These are phyloP conservation scores for Arachnomyces sp. DNA, from an alignment of 2,329 filamentous ascomycete species.

Conservation along the genomic window DNA sequence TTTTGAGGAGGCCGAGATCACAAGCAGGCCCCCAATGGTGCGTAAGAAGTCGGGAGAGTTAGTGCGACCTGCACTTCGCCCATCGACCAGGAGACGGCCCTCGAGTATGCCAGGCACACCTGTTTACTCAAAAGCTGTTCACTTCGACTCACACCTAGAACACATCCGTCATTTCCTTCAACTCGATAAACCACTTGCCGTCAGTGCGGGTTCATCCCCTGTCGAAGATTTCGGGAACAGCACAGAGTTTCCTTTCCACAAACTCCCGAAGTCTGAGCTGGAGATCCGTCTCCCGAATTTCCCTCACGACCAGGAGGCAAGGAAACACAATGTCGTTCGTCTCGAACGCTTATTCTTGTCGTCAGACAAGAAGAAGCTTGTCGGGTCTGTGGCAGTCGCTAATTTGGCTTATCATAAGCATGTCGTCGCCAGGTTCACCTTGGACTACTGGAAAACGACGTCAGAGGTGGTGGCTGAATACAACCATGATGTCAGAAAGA, in stretches of 20 bases:
- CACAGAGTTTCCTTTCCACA: conserved; percentile 77
- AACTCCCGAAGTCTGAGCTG: conserved; percentile 65
- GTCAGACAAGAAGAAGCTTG: conserved; percentile 72
- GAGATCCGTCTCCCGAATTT: conserved; percentile 82
- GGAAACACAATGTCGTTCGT: conserved; percentile 51
- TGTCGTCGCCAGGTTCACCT: conserved; percentile 86
- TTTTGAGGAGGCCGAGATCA: conserved; percentile 47
- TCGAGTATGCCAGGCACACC: conserved; percentile 97
- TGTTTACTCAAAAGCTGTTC: conserved; percentile 92
- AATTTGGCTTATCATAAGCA: conserved; percentile 85
- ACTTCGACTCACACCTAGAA: conserved; percentile 94
- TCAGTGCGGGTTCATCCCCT: conserved; percentile 88
- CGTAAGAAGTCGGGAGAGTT: conserved; percentile 98
- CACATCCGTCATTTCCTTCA: conserved; percentile 94
- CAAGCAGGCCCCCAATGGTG: conserved; percentile 77
- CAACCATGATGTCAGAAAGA: conserved; percentile 65
- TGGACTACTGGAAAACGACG: conserved; percentile 98
- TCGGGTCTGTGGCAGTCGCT: conserved; percentile 74
- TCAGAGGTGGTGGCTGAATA: conserved; percentile 90
- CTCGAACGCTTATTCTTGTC: conserved; percentile 84
- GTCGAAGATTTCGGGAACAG: conserved; percentile 83
- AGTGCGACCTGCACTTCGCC: conserved; percentile 81
- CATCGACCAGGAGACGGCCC: conserved; percentile 65
- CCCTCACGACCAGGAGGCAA: conserved; percentile 56
- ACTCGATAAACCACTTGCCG: conserved; percentile 87